Conservation (phyloP, 306 rosid genomes). For the Adenanthera pavonina region DNA sequence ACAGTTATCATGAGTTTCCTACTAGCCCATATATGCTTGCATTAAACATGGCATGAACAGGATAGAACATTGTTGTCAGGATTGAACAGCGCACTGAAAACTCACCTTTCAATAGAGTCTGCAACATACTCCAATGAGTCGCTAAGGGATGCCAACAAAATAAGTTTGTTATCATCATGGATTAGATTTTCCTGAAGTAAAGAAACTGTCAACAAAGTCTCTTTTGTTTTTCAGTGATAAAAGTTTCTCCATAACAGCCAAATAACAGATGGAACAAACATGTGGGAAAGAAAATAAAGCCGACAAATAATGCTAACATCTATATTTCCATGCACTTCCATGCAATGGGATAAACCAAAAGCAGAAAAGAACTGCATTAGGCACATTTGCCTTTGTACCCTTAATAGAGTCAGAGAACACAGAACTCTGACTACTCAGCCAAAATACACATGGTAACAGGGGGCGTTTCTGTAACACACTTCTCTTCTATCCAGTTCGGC, state of each 20-base stretch:
- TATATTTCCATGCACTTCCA: background rate
- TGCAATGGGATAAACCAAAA: background rate
- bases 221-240: background rate
- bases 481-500: background rate
- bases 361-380: background rate
- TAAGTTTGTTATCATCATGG: conserved; percentile 93
- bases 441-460: background rate
- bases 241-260: background rate
- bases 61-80: conserved; percentile 19
- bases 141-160: conserved; percentile 96
- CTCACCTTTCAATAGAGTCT: conserved; percentile 92
- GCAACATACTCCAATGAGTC: conserved; percentile 98
- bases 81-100: conserved; percentile 39
- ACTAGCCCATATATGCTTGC: conserved; percentile 18
- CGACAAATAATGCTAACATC: conserved; percentile 17
- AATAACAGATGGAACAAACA: background rate
- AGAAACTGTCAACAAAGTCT: conserved; percentile 24
- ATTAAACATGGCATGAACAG: conserved; percentile 29
- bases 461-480: background rate
- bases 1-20: conserved; percentile 15
- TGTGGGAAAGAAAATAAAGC: conserved; percentile 6
- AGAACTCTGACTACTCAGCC: background rate
- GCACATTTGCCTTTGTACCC: background rate
- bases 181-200: conserved; percentile 86
- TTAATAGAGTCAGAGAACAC: background rate